phyloP scores from a whole-genome alignment of 192 early-diverging fungal species.

The Linnemannia schmuckeri region DNA sequence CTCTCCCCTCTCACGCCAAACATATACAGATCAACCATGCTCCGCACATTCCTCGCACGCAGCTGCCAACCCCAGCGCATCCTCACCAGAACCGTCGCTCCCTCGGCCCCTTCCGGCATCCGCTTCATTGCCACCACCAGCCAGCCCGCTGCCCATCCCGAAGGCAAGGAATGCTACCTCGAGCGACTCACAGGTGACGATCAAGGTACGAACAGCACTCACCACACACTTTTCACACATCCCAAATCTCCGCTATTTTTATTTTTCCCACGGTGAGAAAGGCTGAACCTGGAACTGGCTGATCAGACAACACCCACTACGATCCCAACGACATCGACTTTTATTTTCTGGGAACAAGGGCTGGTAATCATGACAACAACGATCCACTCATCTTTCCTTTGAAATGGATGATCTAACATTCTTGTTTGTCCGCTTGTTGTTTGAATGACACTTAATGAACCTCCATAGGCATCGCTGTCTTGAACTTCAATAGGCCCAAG shows the following conservation, averaged over 20 bases:
- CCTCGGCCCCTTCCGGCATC: constrained; percentile 11
- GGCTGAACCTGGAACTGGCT: background rate
- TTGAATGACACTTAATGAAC: background rate
- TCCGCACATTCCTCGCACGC: constrained; percentile 54
- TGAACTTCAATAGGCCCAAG: constrained; percentile 87
- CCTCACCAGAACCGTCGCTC: constrained; percentile 5
- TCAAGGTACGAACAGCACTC: constrained; percentile 21
- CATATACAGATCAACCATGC: constrained; percentile 21
- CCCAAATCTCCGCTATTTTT: background rate
- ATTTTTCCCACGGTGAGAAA: constrained; percentile 48
- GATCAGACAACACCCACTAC: background rate
- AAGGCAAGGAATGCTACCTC: constrained; percentile 60
- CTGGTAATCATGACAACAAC: background rate
- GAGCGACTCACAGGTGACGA: constrained; percentile 54
- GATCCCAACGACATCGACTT: background rate
- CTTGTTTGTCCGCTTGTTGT: background rate
- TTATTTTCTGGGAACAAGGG: background rate
- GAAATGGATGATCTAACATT: background rate
- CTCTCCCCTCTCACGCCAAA: background rate
- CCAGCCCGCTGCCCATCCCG: constrained; percentile 13
- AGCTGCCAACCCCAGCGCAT: constrained; percentile 43
- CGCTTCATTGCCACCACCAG: constrained; percentile 43
- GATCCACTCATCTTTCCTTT: background rate
- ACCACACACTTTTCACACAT: background rate
- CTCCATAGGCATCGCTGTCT: constrained; percentile 78